These are phyloP conservation scores for Kwoniella botswanensis DNA, from an alignment of 768 basidiomycete genomes.

Conservation along the genomic window DNA sequence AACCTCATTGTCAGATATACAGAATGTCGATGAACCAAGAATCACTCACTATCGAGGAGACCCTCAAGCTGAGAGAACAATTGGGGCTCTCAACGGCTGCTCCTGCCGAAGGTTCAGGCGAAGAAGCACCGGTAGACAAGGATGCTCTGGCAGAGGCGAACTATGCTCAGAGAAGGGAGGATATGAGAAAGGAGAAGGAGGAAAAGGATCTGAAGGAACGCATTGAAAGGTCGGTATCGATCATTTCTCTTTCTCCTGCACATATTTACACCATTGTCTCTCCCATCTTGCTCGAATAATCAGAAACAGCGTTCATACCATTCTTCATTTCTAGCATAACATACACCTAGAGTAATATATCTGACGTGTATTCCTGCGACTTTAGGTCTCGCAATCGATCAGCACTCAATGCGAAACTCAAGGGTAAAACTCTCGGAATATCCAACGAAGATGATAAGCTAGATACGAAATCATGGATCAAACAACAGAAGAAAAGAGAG, in stretches of 20 bases:
- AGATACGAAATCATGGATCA: slow-evolving; percentile 87
- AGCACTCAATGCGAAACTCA: slow-evolving; percentile 89
- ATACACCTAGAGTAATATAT: background rate
- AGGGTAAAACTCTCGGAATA: slow-evolving; percentile 83
- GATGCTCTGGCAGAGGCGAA: slow-evolving; percentile 88
- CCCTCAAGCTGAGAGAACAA: slow-evolving; percentile 82
- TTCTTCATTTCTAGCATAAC: slow-evolving; percentile 15
- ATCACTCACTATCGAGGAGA: slow-evolving; percentile 57
- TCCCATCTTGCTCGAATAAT: background rate
- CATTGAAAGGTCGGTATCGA: slow-evolving; percentile 68
- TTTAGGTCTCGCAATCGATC: slow-evolving; percentile 81
- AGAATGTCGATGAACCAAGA: slow-evolving; percentile 36
- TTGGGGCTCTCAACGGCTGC: slow-evolving; percentile 92
- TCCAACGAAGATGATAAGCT: slow-evolving; percentile 65
- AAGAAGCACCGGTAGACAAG: slow-evolving; percentile 54
- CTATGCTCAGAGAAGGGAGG: slow-evolving; percentile 73
- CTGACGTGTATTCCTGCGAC: slow-evolving; percentile 1
- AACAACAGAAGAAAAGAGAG: slow-evolving; percentile 75
- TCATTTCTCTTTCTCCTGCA: slow-evolving; percentile 10
- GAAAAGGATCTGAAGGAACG: slow-evolving; percentile 53
- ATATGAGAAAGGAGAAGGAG: slow-evolving; percentile 64
- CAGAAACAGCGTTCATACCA: slow-evolving; percentile 24
- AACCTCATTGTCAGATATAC: background rate
- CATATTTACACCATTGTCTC: background rate
- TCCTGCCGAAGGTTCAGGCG: slow-evolving; percentile 69